These are phyloP conservation scores for Harringtonia aguacate DNA, from an alignment of 2,329 filamentous ascomycete genomes.

Conservation along the genomic window DNA sequence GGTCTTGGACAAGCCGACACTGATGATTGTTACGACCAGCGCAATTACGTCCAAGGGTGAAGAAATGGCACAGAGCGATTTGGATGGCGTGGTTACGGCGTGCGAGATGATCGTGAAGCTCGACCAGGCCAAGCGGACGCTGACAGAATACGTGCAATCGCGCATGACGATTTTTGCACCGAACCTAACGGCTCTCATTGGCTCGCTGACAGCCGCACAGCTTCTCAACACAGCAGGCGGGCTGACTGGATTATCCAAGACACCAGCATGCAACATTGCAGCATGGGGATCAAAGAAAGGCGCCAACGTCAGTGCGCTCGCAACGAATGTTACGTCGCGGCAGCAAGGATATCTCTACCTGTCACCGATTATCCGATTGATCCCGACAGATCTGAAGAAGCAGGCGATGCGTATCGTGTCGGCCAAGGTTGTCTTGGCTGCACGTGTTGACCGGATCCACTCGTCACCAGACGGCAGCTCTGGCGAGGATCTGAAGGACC, in stretches of 20 bases:
- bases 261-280: slow-evolving; percentile 84
- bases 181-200: slow-evolving; percentile 82
- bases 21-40: slow-evolving; percentile 95
- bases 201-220: slow-evolving; percentile 86
- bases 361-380: slow-evolving; percentile 75
- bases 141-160: slow-evolving; percentile 92
- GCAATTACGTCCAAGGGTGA: slow-evolving; percentile 80
- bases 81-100: slow-evolving; percentile 62
- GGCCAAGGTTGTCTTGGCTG: slow-evolving; percentile 87
- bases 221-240: slow-evolving; percentile 93
- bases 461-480: slow-evolving; percentile 70
- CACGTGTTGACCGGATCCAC: slow-evolving; percentile 79
- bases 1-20: slow-evolving; percentile 75
- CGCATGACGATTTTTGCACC: slow-evolving; percentile 95
- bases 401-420: slow-evolving; percentile 94
- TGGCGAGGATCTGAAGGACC: slow-evolving; percentile 70
- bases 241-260: slow-evolving; percentile 78
- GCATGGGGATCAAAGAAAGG: slow-evolving; percentile 86
- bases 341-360: slow-evolving; percentile 92
- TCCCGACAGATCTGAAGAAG: slow-evolving; percentile 77
- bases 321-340: slow-evolving; percentile 82
- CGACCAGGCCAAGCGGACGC: slow-evolving; percentile 72
- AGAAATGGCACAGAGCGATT: slow-evolving; percentile 63
- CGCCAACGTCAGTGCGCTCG: slow-evolving; percentile 63
- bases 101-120: slow-evolving; percentile 85